These are phyloP conservation scores for Taphrina pruni DNA, from an alignment of 1,139 yeast genomes.

Conservation along the genomic window DNA sequence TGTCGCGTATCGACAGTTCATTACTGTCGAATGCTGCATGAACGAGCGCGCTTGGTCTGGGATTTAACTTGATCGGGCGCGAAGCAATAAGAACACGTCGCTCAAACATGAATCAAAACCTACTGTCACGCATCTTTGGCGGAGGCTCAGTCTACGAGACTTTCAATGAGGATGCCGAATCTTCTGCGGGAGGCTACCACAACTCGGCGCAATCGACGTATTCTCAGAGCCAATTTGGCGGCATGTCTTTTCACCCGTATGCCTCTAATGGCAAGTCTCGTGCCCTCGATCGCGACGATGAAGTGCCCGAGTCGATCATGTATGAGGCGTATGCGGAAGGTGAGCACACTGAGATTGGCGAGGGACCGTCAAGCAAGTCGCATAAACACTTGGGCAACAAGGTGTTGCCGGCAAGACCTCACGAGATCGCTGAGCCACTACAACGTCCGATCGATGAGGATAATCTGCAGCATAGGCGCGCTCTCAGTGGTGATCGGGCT, in stretches of 20 bases:
- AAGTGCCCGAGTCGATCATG: slow-evolving; percentile 29
- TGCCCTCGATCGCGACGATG: slow-evolving; percentile 28
- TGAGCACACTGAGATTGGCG: neutral
- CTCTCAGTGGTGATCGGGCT: slow-evolving; percentile 58
- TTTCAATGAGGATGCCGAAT: slow-evolving; percentile 28
- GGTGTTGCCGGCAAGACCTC: slow-evolving; percentile 30
- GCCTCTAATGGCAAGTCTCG: slow-evolving; percentile 23
- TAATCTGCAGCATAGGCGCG: slow-evolving; percentile 3
- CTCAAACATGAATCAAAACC: slow-evolving; percentile 28
- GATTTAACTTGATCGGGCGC: neutral
- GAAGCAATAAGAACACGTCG: neutral
- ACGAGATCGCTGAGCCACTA: slow-evolving; percentile 8
- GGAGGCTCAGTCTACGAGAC: slow-evolving; percentile 39
- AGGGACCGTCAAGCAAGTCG: slow-evolving; percentile 3
- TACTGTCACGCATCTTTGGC: slow-evolving; percentile 40
- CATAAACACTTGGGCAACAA: neutral
- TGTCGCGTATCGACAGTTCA: no score
- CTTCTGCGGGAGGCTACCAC: slow-evolving; percentile 34
- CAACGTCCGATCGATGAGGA: neutral
- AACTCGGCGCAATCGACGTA: slow-evolving; percentile 23
- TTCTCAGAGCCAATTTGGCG: slow-evolving; percentile 37
- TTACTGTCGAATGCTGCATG: no score
- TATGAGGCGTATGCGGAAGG: slow-evolving; percentile 7
- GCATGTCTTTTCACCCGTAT: slow-evolving; percentile 39
- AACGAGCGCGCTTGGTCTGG: slow-evolving; percentile 2